These are phyloP conservation scores for Linnemannia hyalina DNA, from an alignment of 192 early-diverging fungal species.

Conservation along the genomic window DNA sequence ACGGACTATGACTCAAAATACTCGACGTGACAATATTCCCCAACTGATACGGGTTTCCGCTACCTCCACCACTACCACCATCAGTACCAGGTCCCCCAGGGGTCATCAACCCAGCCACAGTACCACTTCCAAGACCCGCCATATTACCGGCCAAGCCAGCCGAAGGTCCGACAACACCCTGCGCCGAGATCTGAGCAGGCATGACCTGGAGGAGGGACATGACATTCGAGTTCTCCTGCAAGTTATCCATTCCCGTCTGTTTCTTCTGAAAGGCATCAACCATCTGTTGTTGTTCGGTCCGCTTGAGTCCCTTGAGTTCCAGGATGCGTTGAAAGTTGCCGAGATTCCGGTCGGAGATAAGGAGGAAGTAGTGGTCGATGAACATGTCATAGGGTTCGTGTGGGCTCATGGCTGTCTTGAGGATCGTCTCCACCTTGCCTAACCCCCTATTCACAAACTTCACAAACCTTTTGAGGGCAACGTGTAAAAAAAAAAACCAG, in stretches of 20 bases:
- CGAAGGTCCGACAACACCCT: conserved; percentile 41
- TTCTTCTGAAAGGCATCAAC: conserved; percentile 67
- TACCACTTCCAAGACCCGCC: conserved; percentile 23
- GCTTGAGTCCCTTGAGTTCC: conserved; percentile 84
- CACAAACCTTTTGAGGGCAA: conserved; percentile 69
- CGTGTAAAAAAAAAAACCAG: conserved; percentile 13
- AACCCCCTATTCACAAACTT: conserved; percentile 89
- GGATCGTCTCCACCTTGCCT: conserved; percentile 83
- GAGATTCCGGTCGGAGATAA: conserved; percentile 80
- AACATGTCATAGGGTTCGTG: conserved; percentile 86
- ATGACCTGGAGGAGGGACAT: conserved; percentile 55
- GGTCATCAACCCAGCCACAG: conserved; percentile 34
- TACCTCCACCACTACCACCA: conserved; percentile 1
- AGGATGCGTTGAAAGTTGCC: conserved; percentile 84
- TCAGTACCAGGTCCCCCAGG: conserved; percentile 14
- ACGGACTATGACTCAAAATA: conserved; percentile 53
- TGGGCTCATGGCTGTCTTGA: conserved; percentile 92
- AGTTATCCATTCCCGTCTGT: conserved; percentile 47
- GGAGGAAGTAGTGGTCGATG: conserved; percentile 89
- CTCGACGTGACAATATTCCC: conserved; percentile 50
- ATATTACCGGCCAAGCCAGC: conserved; percentile 46
- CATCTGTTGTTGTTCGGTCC: conserved; percentile 69
- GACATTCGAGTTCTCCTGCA: conserved; percentile 61
- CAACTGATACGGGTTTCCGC: conserved; percentile 35
- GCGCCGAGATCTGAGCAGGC: conserved; percentile 47